Conservation (phyloP, 495 filamentous ascomycete species). For the Hypoxylon cercidicola region DNA sequence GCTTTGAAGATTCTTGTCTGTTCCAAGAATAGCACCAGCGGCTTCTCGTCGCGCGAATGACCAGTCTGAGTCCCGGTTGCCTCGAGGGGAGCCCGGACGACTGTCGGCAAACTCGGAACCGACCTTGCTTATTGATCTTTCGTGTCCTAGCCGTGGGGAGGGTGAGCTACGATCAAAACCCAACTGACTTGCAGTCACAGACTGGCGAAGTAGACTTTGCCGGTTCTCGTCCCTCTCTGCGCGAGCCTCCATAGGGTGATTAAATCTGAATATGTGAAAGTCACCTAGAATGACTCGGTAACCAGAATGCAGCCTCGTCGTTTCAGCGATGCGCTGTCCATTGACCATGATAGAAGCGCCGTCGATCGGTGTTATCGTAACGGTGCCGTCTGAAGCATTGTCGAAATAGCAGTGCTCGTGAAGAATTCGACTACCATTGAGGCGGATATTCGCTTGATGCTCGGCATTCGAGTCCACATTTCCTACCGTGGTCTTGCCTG, state of each 20-base stretch:
- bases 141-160: slow-evolving; percentile 76
- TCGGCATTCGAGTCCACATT: slow-evolving; percentile 86
- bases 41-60: slow-evolving; percentile 93
- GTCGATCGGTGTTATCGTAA: slow-evolving; percentile 88
- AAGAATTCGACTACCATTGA: slow-evolving; percentile 94
- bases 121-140: slow-evolving; percentile 78
- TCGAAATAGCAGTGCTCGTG: slow-evolving; percentile 94
- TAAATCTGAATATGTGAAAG: slow-evolving; percentile 99
- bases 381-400: slow-evolving; percentile 83
- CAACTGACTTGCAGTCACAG: slow-evolving; percentile 83
- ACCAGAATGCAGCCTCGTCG: slow-evolving; percentile 86
- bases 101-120: slow-evolving; percentile 73
- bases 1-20: slow-evolving; percentile 87
- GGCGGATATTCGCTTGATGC: slow-evolving; percentile 83
- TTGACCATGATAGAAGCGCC: slow-evolving; percentile 98
- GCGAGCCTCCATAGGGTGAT: slow-evolving; percentile 94
- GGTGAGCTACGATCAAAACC: slow-evolving; percentile 54
- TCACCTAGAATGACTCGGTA: slow-evolving; percentile 96
- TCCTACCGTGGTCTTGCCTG: slow-evolving; percentile 90
- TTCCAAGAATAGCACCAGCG: slow-evolving; percentile 87
- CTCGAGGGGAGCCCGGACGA: slow-evolving; percentile 80
- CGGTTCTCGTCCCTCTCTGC: slow-evolving; percentile 83
- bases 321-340: slow-evolving; percentile 83
- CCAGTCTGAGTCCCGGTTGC: slow-evolving; percentile 92
- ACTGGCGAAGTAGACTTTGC: slow-evolving; percentile 87